Percentiles rank a stretch among this genome's conserved stretches.
Evolutionary conservation across 495 filamentous ascomycete genomes (phyloP).

Genomic region (Aspergillus bridgeri): DNA sequence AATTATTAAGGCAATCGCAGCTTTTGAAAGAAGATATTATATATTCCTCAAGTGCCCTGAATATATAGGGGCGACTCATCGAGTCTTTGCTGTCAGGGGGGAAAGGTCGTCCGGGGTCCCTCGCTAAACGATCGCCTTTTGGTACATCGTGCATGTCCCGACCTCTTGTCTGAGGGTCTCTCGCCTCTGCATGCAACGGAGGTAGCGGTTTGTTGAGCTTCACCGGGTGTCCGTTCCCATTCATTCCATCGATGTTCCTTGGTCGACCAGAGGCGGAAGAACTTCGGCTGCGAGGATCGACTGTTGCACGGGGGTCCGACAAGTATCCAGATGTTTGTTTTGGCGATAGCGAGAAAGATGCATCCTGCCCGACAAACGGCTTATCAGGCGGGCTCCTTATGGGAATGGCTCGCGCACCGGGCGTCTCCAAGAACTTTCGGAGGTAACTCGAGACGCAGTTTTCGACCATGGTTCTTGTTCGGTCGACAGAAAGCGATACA

Average conservation of each 20-base stretch:
- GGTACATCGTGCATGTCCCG: slow-evolving; percentile 28
- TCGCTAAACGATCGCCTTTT: slow-evolving; percentile 16
- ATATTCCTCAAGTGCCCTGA: slow-evolving; percentile 73
- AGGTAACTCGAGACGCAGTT: slow-evolving; percentile 52
- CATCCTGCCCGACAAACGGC: slow-evolving; percentile 10
- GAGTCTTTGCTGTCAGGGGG: slow-evolving; percentile 19
- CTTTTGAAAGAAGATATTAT: slow-evolving; percentile 64
- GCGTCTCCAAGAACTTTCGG: slow-evolving; percentile 28
- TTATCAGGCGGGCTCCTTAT: slow-evolving; percentile 17
- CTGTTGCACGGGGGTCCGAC: slow-evolving; percentile 16
- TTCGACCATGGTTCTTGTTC: slow-evolving; percentile 50
- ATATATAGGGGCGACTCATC: slow-evolving; percentile 44
- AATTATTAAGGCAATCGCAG: slow-evolving; percentile 67
- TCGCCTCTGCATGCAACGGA: slow-evolving; percentile 16
- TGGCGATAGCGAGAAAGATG: slow-evolving; percentile 6
- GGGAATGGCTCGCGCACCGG: slow-evolving; percentile 11
- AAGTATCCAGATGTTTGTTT: slow-evolving; percentile 16
- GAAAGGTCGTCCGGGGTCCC: slow-evolving; percentile 16
- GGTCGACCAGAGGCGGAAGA: slow-evolving; percentile 27
- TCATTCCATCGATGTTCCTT: slow-evolving; percentile 13
- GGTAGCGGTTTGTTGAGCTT: slow-evolving; percentile 15
- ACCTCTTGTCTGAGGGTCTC: slow-evolving; percentile 20
- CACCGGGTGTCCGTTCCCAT: slow-evolving; percentile 16
- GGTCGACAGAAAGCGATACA: slow-evolving; percentile 41
- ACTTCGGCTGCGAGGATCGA: slow-evolving; percentile 29